phyloP scores from a whole-genome alignment of 441 rosid species.

The Euphorbia neoarborescens region DNA sequence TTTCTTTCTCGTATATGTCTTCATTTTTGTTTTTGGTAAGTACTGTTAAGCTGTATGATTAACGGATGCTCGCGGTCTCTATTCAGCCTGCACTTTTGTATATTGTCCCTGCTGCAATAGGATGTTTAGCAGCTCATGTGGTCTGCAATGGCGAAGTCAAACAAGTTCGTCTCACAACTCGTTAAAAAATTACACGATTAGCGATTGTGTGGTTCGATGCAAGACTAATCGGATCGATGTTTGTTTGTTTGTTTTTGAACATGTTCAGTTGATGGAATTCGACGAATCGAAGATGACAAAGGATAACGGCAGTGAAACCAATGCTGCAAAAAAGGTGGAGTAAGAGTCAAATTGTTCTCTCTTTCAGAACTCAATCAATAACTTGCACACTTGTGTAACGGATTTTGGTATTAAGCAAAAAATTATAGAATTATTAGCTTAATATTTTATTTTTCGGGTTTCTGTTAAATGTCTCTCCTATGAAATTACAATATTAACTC shows the following conservation, averaged over 20 bases:
- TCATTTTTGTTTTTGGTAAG: neutral
- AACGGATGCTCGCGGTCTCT: constrained; percentile 5
- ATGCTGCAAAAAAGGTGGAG: constrained; percentile 54
- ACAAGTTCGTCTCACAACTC: constrained; percentile 49
- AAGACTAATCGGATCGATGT: neutral
- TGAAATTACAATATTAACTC: too few species aligned
- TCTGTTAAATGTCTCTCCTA: too few species aligned
- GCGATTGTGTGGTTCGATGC: neutral
- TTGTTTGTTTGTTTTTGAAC: neutral
- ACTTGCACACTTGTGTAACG: constrained; percentile 25
- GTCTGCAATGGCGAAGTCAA: constrained; percentile 83
- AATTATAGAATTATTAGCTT: constrained; percentile 12
- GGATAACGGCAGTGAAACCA: constrained; percentile 36
- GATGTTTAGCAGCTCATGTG: constrained; percentile 84
- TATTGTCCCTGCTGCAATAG: constrained; percentile 83
- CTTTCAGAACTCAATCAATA: neutral
- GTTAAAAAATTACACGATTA: neutral
- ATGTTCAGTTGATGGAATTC: constrained; percentile 78
- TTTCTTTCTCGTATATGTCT: constrained; percentile 20
- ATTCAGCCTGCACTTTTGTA: constrained; percentile 92
- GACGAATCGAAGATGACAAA: constrained; percentile 62
- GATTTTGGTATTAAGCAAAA: constrained; percentile 36
- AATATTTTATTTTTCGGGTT: neutral
- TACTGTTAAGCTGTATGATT: neutral
- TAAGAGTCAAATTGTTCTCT: constrained; percentile 17